Evolutionary conservation across 139 green algal genomes (phyloP).

Genomic region (Astrephomene gubernaculifera): DNA sequence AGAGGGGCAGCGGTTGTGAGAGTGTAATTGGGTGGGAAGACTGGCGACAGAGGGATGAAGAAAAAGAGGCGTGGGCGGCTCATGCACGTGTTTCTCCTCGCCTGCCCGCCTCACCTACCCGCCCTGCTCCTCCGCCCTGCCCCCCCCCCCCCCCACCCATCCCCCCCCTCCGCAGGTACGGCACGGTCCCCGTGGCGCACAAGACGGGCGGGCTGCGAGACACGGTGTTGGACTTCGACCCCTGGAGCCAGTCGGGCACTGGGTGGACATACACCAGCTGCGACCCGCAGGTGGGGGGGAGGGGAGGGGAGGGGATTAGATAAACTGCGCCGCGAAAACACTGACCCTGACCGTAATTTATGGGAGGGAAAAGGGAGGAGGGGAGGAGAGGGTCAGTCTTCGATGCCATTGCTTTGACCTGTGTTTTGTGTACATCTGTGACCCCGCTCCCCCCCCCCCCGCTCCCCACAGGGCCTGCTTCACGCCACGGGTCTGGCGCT

Average conservation of each 20-base stretch:
- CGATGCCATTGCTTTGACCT: too few relatives aligned
- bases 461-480: constrained; percentile 62
- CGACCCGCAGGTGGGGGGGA: constrained; percentile 45
- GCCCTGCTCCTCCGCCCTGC: not conserved
- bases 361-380: not conserved
- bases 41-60: too few relatives aligned
- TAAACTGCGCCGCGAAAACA: too few relatives aligned
- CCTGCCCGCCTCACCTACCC: too few relatives aligned
- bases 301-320: too few relatives aligned
- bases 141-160: not conserved
- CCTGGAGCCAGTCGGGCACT: constrained; percentile 60
- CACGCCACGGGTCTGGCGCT: constrained; percentile 63
- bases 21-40: too few relatives aligned
- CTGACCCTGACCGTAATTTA: too few relatives aligned
- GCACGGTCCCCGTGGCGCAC: constrained; percentile 82
- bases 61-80: too few relatives aligned
- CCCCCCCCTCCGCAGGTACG: constrained; percentile 65
- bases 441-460: not conserved
- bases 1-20: too few relatives aligned
- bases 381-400: too few relatives aligned
- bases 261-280: constrained; percentile 81
- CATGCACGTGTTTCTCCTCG: too few relatives aligned
- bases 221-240: constrained; percentile 77
- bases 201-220: constrained; percentile 77
- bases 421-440: too few relatives aligned